A percentile compares a stretch with the other conserved stretches of the same genome.
Conservation (phyloP, 2,329 filamentous ascomycete species). For the Magnaporthiopsis rhizophila region DNA sequence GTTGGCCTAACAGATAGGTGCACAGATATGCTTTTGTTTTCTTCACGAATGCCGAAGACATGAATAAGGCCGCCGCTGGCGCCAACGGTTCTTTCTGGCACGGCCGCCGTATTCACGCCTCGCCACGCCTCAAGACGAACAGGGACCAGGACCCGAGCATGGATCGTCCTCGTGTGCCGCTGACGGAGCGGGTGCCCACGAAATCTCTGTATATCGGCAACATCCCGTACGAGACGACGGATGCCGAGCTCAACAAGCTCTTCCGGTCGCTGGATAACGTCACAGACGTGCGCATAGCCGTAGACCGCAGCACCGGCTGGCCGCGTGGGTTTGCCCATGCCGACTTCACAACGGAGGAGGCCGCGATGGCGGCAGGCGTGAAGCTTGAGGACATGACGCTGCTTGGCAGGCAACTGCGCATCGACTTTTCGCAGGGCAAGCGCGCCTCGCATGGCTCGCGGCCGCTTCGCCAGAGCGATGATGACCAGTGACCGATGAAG, state of each 20-base stretch:
- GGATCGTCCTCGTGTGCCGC: background rate
- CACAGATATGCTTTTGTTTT: slow-evolving; percentile 27
- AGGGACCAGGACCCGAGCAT: background rate
- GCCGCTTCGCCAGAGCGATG: too few relatives aligned
- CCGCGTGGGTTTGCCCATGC: slow-evolving; percentile 79
- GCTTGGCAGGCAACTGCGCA: slow-evolving; percentile 56
- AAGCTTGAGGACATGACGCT: slow-evolving; percentile 47
- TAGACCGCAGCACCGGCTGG: slow-evolving; percentile 73
- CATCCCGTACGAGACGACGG: slow-evolving; percentile 78
- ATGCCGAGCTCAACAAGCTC: slow-evolving; percentile 70
- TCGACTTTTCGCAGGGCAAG: slow-evolving; percentile 49
- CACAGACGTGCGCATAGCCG: slow-evolving; percentile 69
- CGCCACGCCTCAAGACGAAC: slow-evolving; percentile 12
- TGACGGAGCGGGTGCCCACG: slow-evolving; percentile 14
- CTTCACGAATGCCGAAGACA: slow-evolving; percentile 16
- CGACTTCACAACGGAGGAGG: slow-evolving; percentile 63
- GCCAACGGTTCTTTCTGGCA: slow-evolving; percentile 30
- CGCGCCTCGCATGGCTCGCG: background rate
- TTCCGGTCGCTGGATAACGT: slow-evolving; percentile 66
- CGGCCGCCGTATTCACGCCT: slow-evolving; percentile 25
- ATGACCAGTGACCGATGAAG: too few relatives aligned
- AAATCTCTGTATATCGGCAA: slow-evolving; percentile 68
- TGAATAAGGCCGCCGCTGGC: slow-evolving; percentile 18
- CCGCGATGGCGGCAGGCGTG: slow-evolving; percentile 53
- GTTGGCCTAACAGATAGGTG: slow-evolving; percentile 10